These are phyloP conservation scores for Aspergillus pseudoviridinutans DNA, from an alignment of 2,329 filamentous ascomycete species.

Conservation along the genomic window DNA sequence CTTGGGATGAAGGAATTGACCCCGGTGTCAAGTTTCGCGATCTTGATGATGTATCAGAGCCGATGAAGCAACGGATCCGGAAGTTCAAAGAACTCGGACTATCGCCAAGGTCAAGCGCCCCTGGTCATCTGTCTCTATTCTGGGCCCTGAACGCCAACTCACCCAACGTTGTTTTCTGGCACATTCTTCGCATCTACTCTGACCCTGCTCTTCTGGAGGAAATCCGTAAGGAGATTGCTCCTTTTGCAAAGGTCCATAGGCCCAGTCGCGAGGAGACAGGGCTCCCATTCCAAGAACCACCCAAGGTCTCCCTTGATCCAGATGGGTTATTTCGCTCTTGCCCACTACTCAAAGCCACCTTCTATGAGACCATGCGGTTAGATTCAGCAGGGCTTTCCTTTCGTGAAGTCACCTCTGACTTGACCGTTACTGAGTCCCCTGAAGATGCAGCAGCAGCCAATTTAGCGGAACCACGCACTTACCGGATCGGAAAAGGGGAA, in stretches of 20 bases:
- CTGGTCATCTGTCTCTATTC: constrained; percentile 47
- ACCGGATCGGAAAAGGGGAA: constrained; percentile 40
- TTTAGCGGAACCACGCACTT: constrained; percentile 31
- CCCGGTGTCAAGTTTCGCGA: constrained; percentile 44
- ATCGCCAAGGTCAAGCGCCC: constrained; percentile 34
- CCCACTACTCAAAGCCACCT: constrained; percentile 44
- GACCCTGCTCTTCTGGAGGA: constrained; percentile 38
- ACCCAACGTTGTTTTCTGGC: constrained; percentile 51
- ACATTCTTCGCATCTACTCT: constrained; percentile 45
- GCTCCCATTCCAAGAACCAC: constrained; percentile 42
- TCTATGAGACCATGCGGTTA: constrained; percentile 46
- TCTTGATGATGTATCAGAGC: constrained; percentile 46
- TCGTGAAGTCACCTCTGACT: constrained; percentile 36
- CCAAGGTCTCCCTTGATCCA: constrained; percentile 40
- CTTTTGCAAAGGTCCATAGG: constrained; percentile 38
- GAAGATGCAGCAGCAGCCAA: constrained; percentile 33
- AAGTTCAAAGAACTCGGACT: constrained; percentile 37
- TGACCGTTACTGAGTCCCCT: constrained; percentile 37
- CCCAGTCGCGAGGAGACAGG: constrained; percentile 35
- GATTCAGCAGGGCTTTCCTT: constrained; percentile 42
- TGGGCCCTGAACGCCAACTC: constrained; percentile 55
- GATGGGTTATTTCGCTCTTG: constrained; percentile 42
- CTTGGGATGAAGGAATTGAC: constrained; percentile 40
- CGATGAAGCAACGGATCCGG: constrained; percentile 41
- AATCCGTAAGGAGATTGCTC: constrained; percentile 44